Conservation (phyloP, 2,329 filamentous ascomycete genomes). For the Ophiostoma sp. region DNA sequence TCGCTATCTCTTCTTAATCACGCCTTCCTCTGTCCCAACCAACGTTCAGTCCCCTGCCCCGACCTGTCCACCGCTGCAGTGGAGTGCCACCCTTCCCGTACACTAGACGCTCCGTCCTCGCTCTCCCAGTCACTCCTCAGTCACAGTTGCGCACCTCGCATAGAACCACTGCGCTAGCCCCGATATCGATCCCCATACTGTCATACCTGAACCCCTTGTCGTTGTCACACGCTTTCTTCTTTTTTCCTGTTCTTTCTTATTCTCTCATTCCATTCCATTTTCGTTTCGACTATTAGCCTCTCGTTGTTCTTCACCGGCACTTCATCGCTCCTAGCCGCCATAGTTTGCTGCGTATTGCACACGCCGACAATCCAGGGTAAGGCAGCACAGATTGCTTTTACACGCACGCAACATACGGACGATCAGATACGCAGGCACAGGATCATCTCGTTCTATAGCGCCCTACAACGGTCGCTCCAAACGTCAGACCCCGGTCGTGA, state of each 20-base stretch:
- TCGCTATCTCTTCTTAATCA: constrained; percentile 6
- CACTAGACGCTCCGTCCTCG: constrained; percentile 10
- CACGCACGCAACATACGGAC: background rate
- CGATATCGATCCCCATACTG: constrained; percentile 16
- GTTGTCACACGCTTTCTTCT: constrained; percentile 4
- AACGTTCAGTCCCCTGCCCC: background rate
- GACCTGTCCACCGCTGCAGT: background rate
- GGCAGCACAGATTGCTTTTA: too few relatives aligned
- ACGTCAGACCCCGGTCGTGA: background rate
- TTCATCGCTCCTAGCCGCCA: background rate
- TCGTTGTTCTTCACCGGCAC: constrained; percentile 1
- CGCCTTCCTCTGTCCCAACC: background rate
- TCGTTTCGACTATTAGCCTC: background rate
- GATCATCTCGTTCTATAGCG: constrained; percentile 2
- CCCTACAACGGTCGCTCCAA: background rate
- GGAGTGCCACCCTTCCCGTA: background rate
- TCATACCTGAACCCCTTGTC: constrained; percentile 15
- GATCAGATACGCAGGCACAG: background rate
- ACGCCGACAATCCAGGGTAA: background rate
- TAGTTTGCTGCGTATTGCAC: background rate
- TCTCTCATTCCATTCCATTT: background rate
- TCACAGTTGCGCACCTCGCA: background rate
- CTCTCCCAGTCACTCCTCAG: constrained; percentile 15
- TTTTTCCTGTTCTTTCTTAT: background rate
- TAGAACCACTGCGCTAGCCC: constrained; percentile 13